A percentile compares a stretch with the other conserved stretches of the same genome.
Evolutionary conservation across 129 eudicot genomes (phyloP).

Genomic region (Arctium lappa): DNA sequence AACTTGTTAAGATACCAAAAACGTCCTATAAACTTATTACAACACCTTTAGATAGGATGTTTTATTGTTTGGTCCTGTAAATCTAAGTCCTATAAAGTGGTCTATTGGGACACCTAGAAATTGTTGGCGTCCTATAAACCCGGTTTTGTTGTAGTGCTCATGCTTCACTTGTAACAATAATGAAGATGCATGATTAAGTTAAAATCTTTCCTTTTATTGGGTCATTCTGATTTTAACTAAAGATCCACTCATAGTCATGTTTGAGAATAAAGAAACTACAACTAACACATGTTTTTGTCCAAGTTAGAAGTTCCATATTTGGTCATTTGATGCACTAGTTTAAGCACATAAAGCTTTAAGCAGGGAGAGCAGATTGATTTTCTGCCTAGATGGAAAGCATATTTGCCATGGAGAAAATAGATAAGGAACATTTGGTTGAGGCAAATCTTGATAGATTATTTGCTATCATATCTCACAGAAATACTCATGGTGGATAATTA

Average conservation of each 20-base stretch:
- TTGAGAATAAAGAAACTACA: not conserved
- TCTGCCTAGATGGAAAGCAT: not conserved
- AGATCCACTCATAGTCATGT: not conserved
- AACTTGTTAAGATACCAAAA: not conserved
- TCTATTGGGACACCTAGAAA: not conserved
- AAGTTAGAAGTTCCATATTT: not conserved
- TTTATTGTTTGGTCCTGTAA: not conserved
- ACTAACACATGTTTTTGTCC: not conserved
- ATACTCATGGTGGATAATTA: not conserved
- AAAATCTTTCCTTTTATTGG: not conserved
- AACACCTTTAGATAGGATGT: not conserved
- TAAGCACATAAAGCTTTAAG: not conserved
- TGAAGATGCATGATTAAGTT: slow-evolving; percentile 9
- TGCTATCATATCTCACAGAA: not conserved
- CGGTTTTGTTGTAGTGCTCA: not conserved
- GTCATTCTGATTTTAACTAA: not conserved
- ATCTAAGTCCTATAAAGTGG: not conserved
- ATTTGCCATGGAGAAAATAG: not conserved
- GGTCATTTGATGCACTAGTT: not conserved
- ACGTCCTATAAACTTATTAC: not conserved
- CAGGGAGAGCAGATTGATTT: not conserved
- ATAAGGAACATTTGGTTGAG: not conserved
- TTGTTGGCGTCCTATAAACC: not conserved
- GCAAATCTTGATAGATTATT: not conserved
- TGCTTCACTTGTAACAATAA: slow-evolving; percentile 5